phyloP scores from a whole-genome alignment of 1,139 yeast genomes.

The Geotrichum candidum region DNA sequence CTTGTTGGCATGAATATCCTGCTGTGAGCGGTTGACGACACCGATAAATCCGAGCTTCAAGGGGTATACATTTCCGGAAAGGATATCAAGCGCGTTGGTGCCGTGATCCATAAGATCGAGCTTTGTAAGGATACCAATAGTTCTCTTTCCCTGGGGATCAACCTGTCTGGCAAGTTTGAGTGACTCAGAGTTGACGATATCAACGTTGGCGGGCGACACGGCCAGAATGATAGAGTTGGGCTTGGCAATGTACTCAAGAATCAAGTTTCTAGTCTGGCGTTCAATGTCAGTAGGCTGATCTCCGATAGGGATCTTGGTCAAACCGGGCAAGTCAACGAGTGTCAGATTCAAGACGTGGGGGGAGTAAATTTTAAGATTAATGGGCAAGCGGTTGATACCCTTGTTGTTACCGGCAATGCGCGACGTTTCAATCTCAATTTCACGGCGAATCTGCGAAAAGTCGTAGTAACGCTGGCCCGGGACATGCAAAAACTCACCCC shows the following conservation, averaged over 20 bases:
- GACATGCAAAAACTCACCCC: slow-evolving; percentile 94
- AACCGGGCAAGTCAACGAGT: slow-evolving; percentile 90
- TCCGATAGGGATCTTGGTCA: slow-evolving; percentile 95
- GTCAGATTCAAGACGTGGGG: slow-evolving; percentile 88
- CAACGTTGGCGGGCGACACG: slow-evolving; percentile 97
- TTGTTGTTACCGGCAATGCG: slow-evolving; percentile 93
- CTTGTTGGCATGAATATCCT: slow-evolving; percentile 79
- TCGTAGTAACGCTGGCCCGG: slow-evolving; percentile 80
- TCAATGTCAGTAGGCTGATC: slow-evolving; percentile 98
- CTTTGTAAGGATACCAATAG: slow-evolving; percentile 89
- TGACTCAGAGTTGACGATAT: slow-evolving; percentile 91
- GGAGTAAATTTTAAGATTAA: slow-evolving; percentile 82
- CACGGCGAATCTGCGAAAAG: slow-evolving; percentile 76
- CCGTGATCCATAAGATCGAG: slow-evolving; percentile 98
- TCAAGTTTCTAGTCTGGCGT: slow-evolving; percentile 81
- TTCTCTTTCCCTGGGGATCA: slow-evolving; percentile 93
- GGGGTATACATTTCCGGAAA: slow-evolving; percentile 92
- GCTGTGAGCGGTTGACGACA: slow-evolving; percentile 93
- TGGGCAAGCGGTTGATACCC: slow-evolving; percentile 89
- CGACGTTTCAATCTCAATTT: slow-evolving; percentile 86
- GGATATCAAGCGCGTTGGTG: slow-evolving; percentile 88
- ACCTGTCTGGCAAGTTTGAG: slow-evolving; percentile 93
- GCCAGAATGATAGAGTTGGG: slow-evolving; percentile 95
- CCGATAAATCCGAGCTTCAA: slow-evolving; percentile 95
- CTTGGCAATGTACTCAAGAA: slow-evolving; percentile 85